Base-by-base conservation (phyloP, 192 early-diverging fungal genomes). In the Backusella sp. region DNA sequence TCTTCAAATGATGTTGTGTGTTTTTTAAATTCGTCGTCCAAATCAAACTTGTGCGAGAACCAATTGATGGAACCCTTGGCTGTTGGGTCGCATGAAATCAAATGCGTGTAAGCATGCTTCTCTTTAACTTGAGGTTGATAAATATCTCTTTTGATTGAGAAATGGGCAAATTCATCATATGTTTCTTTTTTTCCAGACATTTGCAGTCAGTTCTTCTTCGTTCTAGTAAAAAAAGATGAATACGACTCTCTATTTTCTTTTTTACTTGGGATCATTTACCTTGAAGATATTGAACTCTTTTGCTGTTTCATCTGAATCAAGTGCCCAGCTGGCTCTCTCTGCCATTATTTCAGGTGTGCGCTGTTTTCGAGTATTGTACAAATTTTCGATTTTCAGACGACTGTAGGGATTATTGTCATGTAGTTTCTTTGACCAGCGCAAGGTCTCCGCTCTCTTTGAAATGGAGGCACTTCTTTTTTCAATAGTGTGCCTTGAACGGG, bases 11-110 rank as follows among this genome's bases (percentile, higher is more conserved):
- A 19, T 5, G 44, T 35, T 3, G 41, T 37, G 0, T 70, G 26
- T 37, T 26, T 21, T 17, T 14, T 28, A 6, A 70, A 42, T 14
- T 23, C 26, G 1, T 67, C 8, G 15, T 75, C 69, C 1, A 79
- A 14, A 9, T 44, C 78, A 21, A 79, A 79, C n/a, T 74, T 74
- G 26, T 72, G 17, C 11, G 32, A 23, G 12, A 76, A 62, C 78
- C 78, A 79, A 35, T 68, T 23, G 0, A 59, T 44, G 17, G 78
- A 66, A 6, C 53, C 21, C 9, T 28, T 35, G 6, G n/a, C 52
- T 0, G 21, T 21, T 21, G 19, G 4, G 21, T 72, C 17, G 32
- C 67, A 59, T 1, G 26, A 42, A 15, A 36, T 62, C 1, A 79
- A n/a, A 37, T 30, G 28, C 28, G 75, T 79, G 44, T 70, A 75